Evolutionary conservation across 202 grass and related monocot genomes (phyloP).

Genomic region (Dendrocalamus latiflorus): DNA sequence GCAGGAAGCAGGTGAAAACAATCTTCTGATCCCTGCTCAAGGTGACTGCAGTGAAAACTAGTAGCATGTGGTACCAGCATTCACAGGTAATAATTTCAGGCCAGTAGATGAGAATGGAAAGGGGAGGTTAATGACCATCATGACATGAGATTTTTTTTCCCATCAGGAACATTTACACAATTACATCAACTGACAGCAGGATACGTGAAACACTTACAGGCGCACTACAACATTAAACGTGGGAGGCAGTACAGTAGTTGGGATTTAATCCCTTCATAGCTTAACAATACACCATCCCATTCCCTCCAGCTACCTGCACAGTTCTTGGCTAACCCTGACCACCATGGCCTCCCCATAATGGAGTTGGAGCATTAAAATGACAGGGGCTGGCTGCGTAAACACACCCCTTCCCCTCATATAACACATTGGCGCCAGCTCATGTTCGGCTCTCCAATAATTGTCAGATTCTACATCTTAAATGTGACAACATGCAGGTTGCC

Average conservation of each 20-base stretch:
- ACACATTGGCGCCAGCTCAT: slow-evolving; percentile 25
- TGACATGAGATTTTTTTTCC: not conserved
- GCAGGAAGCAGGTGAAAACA: not conserved
- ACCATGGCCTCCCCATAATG: not conserved
- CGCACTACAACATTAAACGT: slow-evolving; percentile 21
- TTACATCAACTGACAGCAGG: slow-evolving; percentile 1
- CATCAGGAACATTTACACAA: too few relatives aligned
- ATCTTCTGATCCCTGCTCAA: not conserved
- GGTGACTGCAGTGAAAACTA: not conserved
- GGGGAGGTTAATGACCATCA: not conserved
- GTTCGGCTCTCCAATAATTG: slow-evolving; percentile 30
- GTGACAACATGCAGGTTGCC: slow-evolving; percentile 40
- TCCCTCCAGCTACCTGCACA: not conserved
- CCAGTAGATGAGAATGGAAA: not conserved
- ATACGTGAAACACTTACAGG: slow-evolving; percentile 36
- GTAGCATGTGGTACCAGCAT: not conserved
- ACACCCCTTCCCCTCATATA: slow-evolving; percentile 1
- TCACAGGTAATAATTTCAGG: not conserved
- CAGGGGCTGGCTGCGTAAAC: slow-evolving; percentile 10
- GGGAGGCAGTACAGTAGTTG: slow-evolving; percentile 17
- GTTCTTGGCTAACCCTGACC: slow-evolving; percentile 13
- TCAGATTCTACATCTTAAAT: slow-evolving; percentile 54
- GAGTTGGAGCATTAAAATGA: slow-evolving; percentile 20
- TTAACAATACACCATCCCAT: slow-evolving; percentile 37
- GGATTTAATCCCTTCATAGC: slow-evolving; percentile 22